Evolutionary conservation across 1,139 yeast species (phyloP).

Genomic region (Sugiyamaella paludigena): DNA sequence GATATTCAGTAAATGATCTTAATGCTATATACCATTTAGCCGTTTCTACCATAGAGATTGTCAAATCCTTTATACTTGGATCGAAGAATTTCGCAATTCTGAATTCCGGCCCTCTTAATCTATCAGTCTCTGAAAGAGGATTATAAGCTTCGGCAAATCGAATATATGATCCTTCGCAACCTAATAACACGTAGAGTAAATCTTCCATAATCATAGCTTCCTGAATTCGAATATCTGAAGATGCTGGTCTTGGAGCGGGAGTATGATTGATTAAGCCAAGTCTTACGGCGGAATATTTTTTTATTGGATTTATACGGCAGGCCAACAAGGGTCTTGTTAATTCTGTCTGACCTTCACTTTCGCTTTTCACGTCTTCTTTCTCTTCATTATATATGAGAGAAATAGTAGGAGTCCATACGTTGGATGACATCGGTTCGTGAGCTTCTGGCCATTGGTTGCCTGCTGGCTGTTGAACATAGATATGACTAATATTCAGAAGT

Average conservation of each 20-base stretch:
- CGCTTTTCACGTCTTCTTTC: not conserved
- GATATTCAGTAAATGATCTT: conserved; percentile 53
- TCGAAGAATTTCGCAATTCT: conserved; percentile 71
- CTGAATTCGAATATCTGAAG: conserved; percentile 45
- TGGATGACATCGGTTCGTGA: not conserved
- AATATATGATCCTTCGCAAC: conserved; percentile 77
- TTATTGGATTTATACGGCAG: conserved; percentile 23
- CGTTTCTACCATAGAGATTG: conserved; percentile 55
- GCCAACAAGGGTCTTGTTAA: not conserved
- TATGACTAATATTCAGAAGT: too few species aligned
- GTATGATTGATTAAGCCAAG: conserved; percentile 5
- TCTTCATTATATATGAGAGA: too few species aligned
- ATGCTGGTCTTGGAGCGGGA: conserved; percentile 16
- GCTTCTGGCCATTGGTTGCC: too few species aligned
- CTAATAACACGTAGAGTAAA: conserved; percentile 63
- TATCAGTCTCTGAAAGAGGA: conserved; percentile 38
- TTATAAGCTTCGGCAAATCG: conserved; percentile 64
- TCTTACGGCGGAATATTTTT: conserved; percentile 25
- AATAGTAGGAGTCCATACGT: conserved; percentile 11
- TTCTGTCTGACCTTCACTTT: not conserved
- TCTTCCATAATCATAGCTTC: conserved; percentile 75
- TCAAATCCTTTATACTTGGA: conserved; percentile 68
- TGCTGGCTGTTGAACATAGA: too few species aligned
- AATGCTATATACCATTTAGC: conserved; percentile 65
- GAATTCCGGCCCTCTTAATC: conserved; percentile 70